Evolutionary conservation across 768 basidiomycete genomes (phyloP).

Genomic region (Mycena haematopus): DNA sequence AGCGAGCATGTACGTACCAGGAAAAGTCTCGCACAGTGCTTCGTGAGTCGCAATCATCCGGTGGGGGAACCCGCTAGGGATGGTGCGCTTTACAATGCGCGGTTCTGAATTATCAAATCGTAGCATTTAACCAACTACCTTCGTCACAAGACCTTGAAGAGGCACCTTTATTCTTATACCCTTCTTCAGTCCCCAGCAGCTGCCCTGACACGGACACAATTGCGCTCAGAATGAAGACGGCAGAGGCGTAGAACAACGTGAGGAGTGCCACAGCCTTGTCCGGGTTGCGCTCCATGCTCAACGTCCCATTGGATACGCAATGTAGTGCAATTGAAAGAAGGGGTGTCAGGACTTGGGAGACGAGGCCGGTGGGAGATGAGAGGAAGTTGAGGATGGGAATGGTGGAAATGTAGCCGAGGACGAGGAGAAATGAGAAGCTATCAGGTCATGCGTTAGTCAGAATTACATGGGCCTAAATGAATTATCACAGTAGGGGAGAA

Average conservation of each 20-base stretch:
- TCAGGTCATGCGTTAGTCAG: too few relatives aligned
- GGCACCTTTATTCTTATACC: too few relatives aligned
- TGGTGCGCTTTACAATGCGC: too few relatives aligned
- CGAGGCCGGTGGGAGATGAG: background rate
- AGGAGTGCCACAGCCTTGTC: constrained; percentile 5
- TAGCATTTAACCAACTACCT: too few relatives aligned
- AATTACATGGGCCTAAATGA: too few relatives aligned
- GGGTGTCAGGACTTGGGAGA: background rate
- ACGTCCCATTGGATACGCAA: background rate
- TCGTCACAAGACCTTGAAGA: too few relatives aligned
- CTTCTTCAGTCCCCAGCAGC: constrained; percentile 8
- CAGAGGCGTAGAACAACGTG: background rate
- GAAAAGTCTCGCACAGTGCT: too few relatives aligned
- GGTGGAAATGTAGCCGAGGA: background rate
- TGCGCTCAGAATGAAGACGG: constrained; percentile 8
- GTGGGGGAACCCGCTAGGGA: too few relatives aligned
- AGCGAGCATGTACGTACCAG: too few relatives aligned
- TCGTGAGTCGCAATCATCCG: too few relatives aligned
- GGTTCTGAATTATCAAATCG: too few relatives aligned
- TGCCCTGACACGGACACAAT: constrained; percentile 2
- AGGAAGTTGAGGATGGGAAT: background rate
- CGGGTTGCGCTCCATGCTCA: background rate
- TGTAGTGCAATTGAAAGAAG: background rate
- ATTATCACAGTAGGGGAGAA: too few relatives aligned
- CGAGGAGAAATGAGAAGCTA: background rate